Evolutionary conservation across 345 rosid species (phyloP).

Genomic region (thale cress (Arabidopsis thaliana)): DNA sequence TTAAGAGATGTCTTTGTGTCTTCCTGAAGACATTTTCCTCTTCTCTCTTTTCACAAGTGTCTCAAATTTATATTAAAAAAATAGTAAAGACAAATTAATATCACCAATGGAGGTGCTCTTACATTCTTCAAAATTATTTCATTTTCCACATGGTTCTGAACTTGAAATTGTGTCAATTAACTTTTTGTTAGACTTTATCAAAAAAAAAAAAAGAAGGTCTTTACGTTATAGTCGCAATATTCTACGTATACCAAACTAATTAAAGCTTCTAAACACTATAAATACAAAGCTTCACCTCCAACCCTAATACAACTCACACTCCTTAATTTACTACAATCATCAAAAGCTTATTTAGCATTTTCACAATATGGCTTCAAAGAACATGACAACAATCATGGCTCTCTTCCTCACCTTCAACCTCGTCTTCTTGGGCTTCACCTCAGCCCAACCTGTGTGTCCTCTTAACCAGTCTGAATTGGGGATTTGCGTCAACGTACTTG

Average conservation of each 20-base stretch:
- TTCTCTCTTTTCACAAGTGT: too few species aligned
- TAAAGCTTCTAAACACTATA: neutral
- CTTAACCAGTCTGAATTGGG: neutral
- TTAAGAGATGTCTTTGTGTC: too few species aligned
- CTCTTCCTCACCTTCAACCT: slow-evolving; percentile 35
- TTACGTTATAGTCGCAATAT: neutral
- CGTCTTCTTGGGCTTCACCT: slow-evolving; percentile 25
- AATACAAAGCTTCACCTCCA: neutral
- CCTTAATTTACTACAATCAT: too few species aligned
- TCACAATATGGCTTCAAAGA: slow-evolving; percentile 29
- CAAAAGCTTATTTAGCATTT: neutral
- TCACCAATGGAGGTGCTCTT: too few species aligned
- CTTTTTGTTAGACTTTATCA: neutral
- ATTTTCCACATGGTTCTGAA: too few species aligned
- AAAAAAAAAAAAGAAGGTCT: neutral
- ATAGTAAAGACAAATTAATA: too few species aligned
- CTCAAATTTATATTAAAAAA: too few species aligned
- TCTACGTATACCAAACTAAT: neutral
- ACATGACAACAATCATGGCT: slow-evolving; percentile 26
- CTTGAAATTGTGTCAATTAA: neutral
- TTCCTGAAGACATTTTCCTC: too few species aligned
- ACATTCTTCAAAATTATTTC: too few species aligned
- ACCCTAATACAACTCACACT: too few species aligned
- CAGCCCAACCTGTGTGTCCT: slow-evolving; percentile 24
- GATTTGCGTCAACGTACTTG: neutral